These are phyloP conservation scores for Pelargonium australe DNA, from an alignment of 441 rosid species.

Conservation along the genomic window DNA sequence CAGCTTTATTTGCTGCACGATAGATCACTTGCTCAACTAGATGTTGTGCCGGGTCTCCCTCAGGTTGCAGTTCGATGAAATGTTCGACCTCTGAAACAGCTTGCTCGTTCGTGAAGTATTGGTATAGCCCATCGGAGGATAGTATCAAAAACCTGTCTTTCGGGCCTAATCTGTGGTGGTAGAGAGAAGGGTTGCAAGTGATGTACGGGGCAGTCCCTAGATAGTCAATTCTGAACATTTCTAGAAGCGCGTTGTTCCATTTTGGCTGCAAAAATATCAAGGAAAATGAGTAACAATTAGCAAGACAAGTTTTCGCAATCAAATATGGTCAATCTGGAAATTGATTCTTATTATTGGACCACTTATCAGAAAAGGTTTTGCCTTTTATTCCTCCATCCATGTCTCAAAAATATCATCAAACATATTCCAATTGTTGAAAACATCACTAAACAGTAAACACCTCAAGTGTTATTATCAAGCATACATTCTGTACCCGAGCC, in stretches of 20 bases:
- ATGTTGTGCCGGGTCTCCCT: conserved; percentile 97
- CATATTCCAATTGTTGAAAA: neutral
- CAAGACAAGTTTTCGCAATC: neutral
- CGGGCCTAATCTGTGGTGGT: conserved; percentile 73
- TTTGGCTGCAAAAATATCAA: conserved; percentile 53
- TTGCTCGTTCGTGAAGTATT: conserved; percentile 85
- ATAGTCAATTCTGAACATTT: conserved; percentile 86
- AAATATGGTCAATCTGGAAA: neutral
- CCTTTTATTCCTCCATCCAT: neutral
- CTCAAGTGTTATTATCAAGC: neutral
- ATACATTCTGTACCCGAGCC: neutral
- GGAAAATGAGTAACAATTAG: conserved; percentile 10
- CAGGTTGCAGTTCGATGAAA: conserved; percentile 70
- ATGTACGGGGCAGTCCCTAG: conserved; percentile 74
- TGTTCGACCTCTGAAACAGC: conserved; percentile 77
- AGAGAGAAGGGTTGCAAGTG: conserved; percentile 59
- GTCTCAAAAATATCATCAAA: neutral
- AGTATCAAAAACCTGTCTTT: conserved; percentile 72
- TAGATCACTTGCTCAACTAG: conserved; percentile 76
- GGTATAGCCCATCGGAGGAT: conserved; percentile 86
- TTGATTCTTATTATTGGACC: neutral
- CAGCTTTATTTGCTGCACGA: conserved; percentile 96
- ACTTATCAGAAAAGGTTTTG: neutral
- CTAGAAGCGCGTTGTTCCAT: conserved; percentile 81
- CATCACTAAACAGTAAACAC: neutral